These are phyloP conservation scores for Trametes sanguinea DNA, from an alignment of 768 basidiomycete genomes.

Conservation along the genomic window DNA sequence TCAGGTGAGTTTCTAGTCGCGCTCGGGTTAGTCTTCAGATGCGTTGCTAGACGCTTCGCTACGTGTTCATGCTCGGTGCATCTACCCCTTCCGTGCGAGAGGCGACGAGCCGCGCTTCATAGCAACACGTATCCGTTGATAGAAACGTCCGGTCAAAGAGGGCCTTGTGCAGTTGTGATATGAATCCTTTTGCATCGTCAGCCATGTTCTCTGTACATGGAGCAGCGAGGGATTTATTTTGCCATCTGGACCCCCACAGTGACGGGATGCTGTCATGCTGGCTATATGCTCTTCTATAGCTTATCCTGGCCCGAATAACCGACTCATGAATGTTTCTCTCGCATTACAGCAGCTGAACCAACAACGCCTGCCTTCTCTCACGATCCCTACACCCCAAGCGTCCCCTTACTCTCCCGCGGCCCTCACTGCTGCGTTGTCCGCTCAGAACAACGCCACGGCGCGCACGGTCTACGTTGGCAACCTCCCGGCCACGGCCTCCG, in stretches of 20 bases:
- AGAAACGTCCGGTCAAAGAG: no score
- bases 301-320: background rate
- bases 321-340: background rate
- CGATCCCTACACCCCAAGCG: slow-evolving; percentile 70
- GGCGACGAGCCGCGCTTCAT: no score
- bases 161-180: no score
- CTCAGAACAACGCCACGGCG: slow-evolving; percentile 59
- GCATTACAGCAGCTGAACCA: slow-evolving; percentile 46
- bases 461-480: slow-evolving; percentile 98
- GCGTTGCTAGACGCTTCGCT: no score
- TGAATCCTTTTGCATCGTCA: no score
- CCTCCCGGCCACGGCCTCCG: slow-evolving; percentile 91
- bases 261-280: no score
- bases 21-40: no score
- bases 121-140: no score
- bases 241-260: no score
- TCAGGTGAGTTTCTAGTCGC: slow-evolving; percentile 44
- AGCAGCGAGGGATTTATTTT: slow-evolving; percentile 25
- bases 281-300: no score
- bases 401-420: slow-evolving; percentile 80
- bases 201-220: background rate
- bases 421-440: slow-evolving; percentile 68
- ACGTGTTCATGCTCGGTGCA: no score
- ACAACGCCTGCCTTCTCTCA: slow-evolving; percentile 66
- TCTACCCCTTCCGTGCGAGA: no score